Conservation (phyloP, 495 filamentous ascomycete species). For the Recurvomyces mirabilis region DNA sequence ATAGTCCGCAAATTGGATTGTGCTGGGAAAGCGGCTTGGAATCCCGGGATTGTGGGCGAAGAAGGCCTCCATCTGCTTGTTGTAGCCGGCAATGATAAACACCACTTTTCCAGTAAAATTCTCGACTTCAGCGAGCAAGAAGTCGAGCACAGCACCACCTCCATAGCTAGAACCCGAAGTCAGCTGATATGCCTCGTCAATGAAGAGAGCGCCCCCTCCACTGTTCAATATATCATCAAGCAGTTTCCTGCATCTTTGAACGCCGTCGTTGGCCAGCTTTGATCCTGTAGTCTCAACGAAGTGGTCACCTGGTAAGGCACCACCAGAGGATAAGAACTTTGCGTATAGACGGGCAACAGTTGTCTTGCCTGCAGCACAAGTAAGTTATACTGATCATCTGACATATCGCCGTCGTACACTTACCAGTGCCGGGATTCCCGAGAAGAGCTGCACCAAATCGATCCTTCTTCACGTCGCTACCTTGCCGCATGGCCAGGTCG, state of each 20-base stretch:
- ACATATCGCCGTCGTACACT: no score
- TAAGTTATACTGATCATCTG: no score
- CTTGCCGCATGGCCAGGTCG: slow-evolving; percentile 49
- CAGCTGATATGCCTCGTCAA: slow-evolving; percentile 72
- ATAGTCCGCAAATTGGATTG: slow-evolving; percentile 60
- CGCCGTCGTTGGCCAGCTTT: slow-evolving; percentile 51
- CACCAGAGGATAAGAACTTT: slow-evolving; percentile 51
- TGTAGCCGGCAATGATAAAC: slow-evolving; percentile 69
- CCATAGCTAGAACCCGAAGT: slow-evolving; percentile 32
- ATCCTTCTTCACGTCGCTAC: slow-evolving; percentile 43
- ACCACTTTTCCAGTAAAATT: slow-evolving; percentile 63
- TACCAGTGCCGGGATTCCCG: slow-evolving; percentile 74
- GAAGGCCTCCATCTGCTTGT: slow-evolving; percentile 68
- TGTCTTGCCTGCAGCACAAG: slow-evolving; percentile 62
- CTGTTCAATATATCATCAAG: slow-evolving; percentile 44
- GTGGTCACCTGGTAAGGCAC: slow-evolving; percentile 35
- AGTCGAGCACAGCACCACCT: slow-evolving; percentile 58
- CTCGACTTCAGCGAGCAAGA: slow-evolving; percentile 63
- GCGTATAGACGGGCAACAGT: slow-evolving; percentile 72
- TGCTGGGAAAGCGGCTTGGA: slow-evolving; percentile 56
- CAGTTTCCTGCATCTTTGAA: slow-evolving; percentile 43
- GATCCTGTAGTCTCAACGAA: slow-evolving; percentile 63
- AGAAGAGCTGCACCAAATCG: slow-evolving; percentile 54
- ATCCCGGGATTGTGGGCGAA: slow-evolving; percentile 69
- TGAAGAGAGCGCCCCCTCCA: slow-evolving; percentile 57